Evolutionary conservation across 345 rosid genomes (phyloP), one percentile per base, ranked within the genome.

Genomic region (Pistacia integerrima): DNA sequence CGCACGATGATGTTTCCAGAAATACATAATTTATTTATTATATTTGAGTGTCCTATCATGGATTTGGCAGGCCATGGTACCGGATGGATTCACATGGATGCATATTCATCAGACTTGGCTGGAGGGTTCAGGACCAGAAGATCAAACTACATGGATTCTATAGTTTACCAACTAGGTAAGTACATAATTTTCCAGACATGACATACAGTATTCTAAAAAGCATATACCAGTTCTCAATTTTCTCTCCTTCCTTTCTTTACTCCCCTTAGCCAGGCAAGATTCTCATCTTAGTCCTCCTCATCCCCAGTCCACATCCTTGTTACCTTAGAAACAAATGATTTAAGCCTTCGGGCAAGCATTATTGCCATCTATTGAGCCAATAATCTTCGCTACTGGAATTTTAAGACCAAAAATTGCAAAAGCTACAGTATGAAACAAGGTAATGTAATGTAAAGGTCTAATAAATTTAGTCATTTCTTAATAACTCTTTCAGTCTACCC

Each of bases 61-160:
- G 77, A 11, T 51, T 80, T 69, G 70, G 74, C 79, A 80, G 80
- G 75, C 65, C 7, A 52, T 64, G 59, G 57, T 25, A 62, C 74
- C 84, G 8, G 73, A 77, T 74, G 74, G 72, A 1, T 83, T 89
- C 75, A 76, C 74, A 56, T 88, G 84, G 69, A 17, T 88, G 81
- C 90, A 91, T 74, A 72, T 91, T 61, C 95, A 91, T 69, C 88
- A 87, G 80, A 88, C 92, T 74, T 91, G 93, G 93, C 49, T 87
- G 83, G 88, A 81, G 46, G 81, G 85, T 67, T 76, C 76, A 4
- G 78, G 56, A 74, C 69, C 76, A 44, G 78, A 76, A 48, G 85
- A 77, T 54, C 73, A 66, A 75, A 72, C 79, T 60, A 14, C 76
- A 69, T 83, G 88, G 90, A 22, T 87, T 41, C 78, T 87, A 70